Conservation (phyloP, 345 rosid species). For the Raphanus raphanistrum region DNA sequence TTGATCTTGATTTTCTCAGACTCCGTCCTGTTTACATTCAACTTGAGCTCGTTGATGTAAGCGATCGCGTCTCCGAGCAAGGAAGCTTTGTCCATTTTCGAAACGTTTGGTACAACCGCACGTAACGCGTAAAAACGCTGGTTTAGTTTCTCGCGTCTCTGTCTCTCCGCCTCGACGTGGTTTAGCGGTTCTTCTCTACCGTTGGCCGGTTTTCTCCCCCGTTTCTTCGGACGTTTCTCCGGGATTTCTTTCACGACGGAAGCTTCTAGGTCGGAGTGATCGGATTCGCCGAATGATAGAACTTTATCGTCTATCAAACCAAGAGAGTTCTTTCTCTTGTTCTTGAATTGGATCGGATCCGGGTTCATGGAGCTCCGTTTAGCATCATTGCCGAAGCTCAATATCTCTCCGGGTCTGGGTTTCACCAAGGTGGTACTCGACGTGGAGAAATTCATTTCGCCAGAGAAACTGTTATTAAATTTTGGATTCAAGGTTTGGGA, state of each 20-base stretch:
- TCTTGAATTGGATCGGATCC: slow-evolving; percentile 50
- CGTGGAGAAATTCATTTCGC: slow-evolving; percentile 73
- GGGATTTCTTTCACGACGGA: slow-evolving; percentile 75
- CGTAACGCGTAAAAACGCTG: slow-evolving; percentile 79
- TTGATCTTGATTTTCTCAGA: slow-evolving; percentile 61
- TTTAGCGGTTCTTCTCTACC: no score
- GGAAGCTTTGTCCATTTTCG: no score
- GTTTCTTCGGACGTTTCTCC: slow-evolving; percentile 84
- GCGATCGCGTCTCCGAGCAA: no score
- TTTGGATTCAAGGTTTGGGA: slow-evolving; percentile 35
- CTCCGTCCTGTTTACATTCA: slow-evolving; percentile 57
- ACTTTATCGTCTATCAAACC: slow-evolving; percentile 60
- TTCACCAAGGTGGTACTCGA: slow-evolving; percentile 54
- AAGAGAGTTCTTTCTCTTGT: slow-evolving; percentile 59
- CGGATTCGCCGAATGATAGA: slow-evolving; percentile 90
- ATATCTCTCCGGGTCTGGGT: slow-evolving; percentile 74
- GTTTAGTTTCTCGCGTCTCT: slow-evolving; percentile 70
- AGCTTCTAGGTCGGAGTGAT: slow-evolving; percentile 92
- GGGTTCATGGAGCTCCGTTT: slow-evolving; percentile 40
- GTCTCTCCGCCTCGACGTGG: no score
- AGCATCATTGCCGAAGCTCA: slow-evolving; percentile 75
- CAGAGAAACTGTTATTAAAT: slow-evolving; percentile 36
- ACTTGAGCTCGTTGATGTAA: slow-evolving; percentile 30
- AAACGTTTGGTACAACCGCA: no score
- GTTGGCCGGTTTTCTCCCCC: slow-evolving; percentile 34